Evolutionary conservation across 2,329 filamentous ascomycete species (phyloP).

Genomic region (Macrophomina pseudophaseolina): DNA sequence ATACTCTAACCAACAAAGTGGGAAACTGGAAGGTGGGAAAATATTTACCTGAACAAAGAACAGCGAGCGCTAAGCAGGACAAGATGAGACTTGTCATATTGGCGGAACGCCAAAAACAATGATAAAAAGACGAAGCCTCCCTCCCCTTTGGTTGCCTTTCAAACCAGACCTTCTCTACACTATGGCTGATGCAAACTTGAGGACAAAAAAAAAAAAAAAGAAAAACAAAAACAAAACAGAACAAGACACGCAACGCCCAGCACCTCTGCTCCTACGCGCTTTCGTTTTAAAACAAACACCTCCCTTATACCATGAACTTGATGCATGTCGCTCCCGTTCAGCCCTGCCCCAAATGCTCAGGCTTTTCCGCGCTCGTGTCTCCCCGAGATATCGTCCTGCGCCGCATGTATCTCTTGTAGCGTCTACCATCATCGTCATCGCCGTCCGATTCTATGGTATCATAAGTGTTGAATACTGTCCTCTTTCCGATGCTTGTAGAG

Average conservation of each 20-base stretch:
- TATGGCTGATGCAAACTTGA: too few relatives aligned
- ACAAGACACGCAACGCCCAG: not conserved
- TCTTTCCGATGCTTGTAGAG: not conserved
- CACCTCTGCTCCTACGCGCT: not conserved
- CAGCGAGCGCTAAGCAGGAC: too few relatives aligned
- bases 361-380: not conserved
- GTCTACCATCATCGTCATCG: too few relatives aligned
- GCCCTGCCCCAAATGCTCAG: not conserved
- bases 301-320: not conserved
- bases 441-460: not conserved
- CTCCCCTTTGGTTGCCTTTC: too few relatives aligned
- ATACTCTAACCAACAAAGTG: too few relatives aligned
- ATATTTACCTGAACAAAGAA: too few relatives aligned
- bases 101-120: not conserved
- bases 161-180: too few relatives aligned
- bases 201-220: too few relatives aligned
- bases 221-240: not conserved
- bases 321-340: not conserved
- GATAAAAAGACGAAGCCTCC: not conserved
- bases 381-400: not conserved
- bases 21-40: too few relatives aligned
- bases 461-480: not conserved
- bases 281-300: not conserved
- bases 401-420: too few relatives aligned
- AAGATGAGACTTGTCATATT: too few relatives aligned